Evolutionary conservation across 345 rosid species (phyloP).

Genomic region (Populus deltoides): DNA sequence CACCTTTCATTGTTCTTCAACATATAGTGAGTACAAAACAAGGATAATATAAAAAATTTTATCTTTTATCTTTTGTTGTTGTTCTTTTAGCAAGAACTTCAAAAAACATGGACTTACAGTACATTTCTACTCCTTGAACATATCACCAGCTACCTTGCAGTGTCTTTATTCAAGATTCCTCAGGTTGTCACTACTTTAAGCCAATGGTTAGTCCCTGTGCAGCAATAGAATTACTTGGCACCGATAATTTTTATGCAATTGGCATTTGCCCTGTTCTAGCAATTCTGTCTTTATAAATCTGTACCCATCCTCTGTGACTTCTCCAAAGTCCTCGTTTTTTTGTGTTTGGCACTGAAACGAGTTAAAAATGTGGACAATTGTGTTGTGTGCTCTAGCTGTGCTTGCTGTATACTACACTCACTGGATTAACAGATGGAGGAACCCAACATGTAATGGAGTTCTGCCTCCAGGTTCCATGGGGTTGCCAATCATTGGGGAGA

Average conservation of each 20-base stretch:
- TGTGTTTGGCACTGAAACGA: not conserved
- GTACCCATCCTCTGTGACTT: not conserved
- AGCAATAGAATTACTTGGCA: not conserved
- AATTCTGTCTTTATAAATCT: not conserved
- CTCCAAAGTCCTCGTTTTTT: not conserved
- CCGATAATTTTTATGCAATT: not conserved
- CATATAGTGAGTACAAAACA: no score
- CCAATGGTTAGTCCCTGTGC: not conserved
- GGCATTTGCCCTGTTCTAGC: not conserved
- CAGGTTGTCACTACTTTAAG: not conserved
- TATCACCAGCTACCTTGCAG: not conserved
- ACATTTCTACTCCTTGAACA: not conserved
- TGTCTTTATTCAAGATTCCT: not conserved
- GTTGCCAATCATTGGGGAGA: not conserved
- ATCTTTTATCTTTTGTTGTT: no score
- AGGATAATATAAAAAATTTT: no score
- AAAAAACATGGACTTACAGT: not conserved
- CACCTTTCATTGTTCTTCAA: not conserved
- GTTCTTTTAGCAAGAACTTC: not conserved
- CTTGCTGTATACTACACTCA: not conserved
- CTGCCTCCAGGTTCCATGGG: slow-evolving; percentile 13
- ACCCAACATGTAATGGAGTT: not conserved
- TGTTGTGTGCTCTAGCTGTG: not conserved
- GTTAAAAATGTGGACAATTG: not conserved
- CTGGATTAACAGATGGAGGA: slow-evolving; percentile 6